phyloP scores from a whole-genome alignment of 441 rosid species.

The Erodium texanum region DNA sequence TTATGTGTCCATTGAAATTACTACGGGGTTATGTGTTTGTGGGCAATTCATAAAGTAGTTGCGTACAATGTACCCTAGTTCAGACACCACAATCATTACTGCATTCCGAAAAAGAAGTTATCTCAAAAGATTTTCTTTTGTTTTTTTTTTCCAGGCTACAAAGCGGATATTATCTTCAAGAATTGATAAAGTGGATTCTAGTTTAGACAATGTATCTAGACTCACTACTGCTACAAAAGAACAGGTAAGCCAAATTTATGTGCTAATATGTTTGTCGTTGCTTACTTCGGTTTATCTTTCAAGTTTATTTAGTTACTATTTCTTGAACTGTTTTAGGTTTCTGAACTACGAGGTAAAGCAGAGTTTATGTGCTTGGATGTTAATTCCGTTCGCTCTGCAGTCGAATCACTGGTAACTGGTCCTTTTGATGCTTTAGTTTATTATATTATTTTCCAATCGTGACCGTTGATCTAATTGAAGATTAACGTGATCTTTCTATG shows the following conservation, averaged over 20 bases:
- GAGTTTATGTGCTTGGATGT: conserved; percentile 38
- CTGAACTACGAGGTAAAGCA: conserved; percentile 43
- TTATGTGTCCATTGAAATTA: no score
- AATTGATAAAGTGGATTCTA: conserved; percentile 47
- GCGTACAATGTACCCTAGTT: no score
- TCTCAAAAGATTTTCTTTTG: background rate
- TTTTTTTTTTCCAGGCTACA: conserved; percentile 38
- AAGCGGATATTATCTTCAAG: conserved; percentile 50
- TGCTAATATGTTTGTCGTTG: background rate
- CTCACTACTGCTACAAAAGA: conserved; percentile 52
- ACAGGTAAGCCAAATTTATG: conserved; percentile 37
- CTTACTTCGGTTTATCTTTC: conserved; percentile 13
- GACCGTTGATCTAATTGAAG: background rate
- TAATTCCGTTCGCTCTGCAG: conserved; percentile 49
- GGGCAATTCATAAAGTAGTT: no score
- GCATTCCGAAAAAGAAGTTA: background rate
- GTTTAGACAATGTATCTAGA: conserved; percentile 44
- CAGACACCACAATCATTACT: background rate
- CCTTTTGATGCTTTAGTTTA: background rate
- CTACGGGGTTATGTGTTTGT: no score
- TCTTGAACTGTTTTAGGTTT: conserved; percentile 34
- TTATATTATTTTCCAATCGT: background rate
- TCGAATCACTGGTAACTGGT: conserved; percentile 60
- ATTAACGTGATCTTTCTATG: conserved; percentile 6
- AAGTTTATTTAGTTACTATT: conserved; percentile 10